These are phyloP conservation scores for Colletotrichum sp. DNA, from an alignment of 2,329 filamentous ascomycete genomes.

Conservation along the genomic window DNA sequence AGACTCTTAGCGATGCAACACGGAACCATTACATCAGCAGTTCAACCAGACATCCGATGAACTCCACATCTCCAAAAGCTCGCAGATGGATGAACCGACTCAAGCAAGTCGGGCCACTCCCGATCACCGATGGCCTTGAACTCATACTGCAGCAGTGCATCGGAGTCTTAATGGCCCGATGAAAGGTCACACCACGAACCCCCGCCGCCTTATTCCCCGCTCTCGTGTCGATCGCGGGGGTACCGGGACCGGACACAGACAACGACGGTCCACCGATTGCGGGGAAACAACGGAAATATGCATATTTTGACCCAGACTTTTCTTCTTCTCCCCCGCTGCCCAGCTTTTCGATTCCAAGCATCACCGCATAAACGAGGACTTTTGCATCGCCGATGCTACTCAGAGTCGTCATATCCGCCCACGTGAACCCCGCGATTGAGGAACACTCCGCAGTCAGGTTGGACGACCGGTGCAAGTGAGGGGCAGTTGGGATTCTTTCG, in stretches of 20 bases:
- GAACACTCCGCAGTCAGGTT: too few relatives aligned
- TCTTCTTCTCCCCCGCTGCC: slow-evolving; percentile 3
- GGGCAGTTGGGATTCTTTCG: background rate
- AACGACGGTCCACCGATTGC: background rate
- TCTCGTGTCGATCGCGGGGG: slow-evolving; percentile 1
- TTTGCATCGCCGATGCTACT: background rate
- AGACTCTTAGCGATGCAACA: accelerated
- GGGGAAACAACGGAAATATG: background rate
- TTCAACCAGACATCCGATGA: background rate
- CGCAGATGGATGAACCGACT: background rate
- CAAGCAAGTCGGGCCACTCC: background rate
- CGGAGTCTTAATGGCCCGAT: background rate
- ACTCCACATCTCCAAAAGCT: background rate
- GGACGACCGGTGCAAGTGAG: background rate
- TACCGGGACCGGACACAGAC: background rate
- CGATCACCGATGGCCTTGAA: background rate
- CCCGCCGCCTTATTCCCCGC: background rate
- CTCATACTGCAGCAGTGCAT: background rate
- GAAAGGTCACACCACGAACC: background rate
- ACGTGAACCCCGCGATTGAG: background rate
- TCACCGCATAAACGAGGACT: background rate
- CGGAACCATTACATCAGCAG: background rate
- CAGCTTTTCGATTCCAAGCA: background rate
- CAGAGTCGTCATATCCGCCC: background rate
- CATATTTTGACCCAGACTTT: background rate